Evolutionary conservation across 163 green algal species (phyloP).

Genomic region (Volvox carteri): DNA sequence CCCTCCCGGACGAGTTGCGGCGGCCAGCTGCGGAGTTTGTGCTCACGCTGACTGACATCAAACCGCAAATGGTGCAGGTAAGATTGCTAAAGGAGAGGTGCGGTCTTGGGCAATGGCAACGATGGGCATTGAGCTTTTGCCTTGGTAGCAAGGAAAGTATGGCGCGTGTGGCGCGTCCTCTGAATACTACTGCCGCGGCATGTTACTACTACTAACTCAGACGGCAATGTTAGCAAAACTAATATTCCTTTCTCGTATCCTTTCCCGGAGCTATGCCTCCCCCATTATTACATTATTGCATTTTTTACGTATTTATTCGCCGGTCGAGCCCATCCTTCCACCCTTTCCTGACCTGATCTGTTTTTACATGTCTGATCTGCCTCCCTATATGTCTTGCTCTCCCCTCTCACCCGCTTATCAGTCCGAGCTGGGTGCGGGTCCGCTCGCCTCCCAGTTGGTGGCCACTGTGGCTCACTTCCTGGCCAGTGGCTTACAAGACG

Average conservation of each 20-base stretch:
- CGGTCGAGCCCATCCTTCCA: neutral
- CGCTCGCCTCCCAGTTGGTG: slow-evolving; percentile 18
- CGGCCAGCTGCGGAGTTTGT: slow-evolving; percentile 45
- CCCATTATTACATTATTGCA: too few relatives aligned
- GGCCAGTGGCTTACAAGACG: slow-evolving; percentile 11
- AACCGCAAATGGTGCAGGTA: slow-evolving; percentile 43
- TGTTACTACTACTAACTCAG: too few relatives aligned
- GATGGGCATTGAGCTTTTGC: too few relatives aligned
- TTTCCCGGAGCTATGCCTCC: too few relatives aligned
- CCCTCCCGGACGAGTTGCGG: neutral
- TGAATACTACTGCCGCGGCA: too few relatives aligned
- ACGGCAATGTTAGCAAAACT: too few relatives aligned
- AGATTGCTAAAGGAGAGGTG: too few relatives aligned
- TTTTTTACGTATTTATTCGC: too few relatives aligned
- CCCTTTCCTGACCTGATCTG: neutral
- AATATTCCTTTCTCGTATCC: too few relatives aligned
- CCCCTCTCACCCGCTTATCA: neutral
- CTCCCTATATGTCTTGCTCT: neutral
- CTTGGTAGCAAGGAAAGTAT: too few relatives aligned
- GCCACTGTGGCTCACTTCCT: slow-evolving; percentile 26
- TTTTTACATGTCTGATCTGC: neutral
- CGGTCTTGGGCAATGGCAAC: neutral
- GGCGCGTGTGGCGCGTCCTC: too few relatives aligned
- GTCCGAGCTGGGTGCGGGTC: slow-evolving; percentile 24
- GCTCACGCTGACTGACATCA: slow-evolving; percentile 31